phyloP scores from a whole-genome alignment of 2,329 filamentous ascomycete species.

The Chaetomiaceae sp. region DNA sequence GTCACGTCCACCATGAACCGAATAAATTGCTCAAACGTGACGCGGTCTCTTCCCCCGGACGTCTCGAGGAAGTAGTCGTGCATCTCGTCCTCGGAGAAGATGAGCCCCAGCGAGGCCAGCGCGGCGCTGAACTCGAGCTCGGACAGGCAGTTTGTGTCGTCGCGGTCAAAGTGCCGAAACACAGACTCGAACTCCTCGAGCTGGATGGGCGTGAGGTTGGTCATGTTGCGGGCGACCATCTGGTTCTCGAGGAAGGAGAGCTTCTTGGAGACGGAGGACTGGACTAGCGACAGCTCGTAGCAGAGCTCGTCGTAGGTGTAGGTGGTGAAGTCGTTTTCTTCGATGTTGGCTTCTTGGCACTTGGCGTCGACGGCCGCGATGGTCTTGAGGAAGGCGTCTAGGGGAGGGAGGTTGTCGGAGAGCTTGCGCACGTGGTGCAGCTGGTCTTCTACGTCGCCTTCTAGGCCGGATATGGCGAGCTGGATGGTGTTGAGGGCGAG shows the following conservation, averaged over 20 bases:
- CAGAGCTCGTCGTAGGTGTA: conserved; percentile 95
- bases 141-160: conserved; percentile 81
- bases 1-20: conserved; percentile 99
- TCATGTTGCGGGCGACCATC: conserved; percentile 97
- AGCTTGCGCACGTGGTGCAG: conserved; percentile 80
- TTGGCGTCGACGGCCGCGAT: conserved; percentile 83
- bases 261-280: conserved; percentile 91
- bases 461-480: conserved; percentile 89
- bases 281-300: conserved; percentile 89
- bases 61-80: conserved; percentile 89
- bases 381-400: conserved; percentile 86
- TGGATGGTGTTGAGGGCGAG: conserved; percentile 92
- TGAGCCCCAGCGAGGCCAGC: conserved; percentile 86
- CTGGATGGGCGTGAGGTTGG: conserved; percentile 95
- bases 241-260: conserved; percentile 96
- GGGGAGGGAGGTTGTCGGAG: conserved; percentile 76
- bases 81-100: conserved; percentile 98
- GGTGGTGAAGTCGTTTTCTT: conserved; percentile 99
- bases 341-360: conserved; percentile 94
- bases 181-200: conserved; percentile 98
- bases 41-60: conserved; percentile 70
- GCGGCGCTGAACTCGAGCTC: conserved; percentile 96
- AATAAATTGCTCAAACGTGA: conserved; percentile 98
- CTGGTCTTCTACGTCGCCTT: conserved; percentile 95
- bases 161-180: conserved; percentile 95